Evolutionary conservation across 768 basidiomycete genomes (phyloP).

Genomic region (Leccinum boreale): DNA sequence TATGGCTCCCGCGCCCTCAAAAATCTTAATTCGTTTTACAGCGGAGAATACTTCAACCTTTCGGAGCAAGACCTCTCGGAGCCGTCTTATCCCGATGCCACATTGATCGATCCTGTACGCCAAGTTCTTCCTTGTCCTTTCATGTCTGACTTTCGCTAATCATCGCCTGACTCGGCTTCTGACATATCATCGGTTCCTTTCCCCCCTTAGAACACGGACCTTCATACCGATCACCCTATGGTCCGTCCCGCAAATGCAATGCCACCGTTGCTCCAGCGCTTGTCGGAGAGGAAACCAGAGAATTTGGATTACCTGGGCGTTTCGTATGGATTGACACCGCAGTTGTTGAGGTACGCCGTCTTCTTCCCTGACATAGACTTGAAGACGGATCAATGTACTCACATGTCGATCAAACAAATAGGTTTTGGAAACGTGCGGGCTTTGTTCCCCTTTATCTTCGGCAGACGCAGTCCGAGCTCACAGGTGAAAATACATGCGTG

Average conservation of each 20-base stretch:
- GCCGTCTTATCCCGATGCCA: constrained; percentile 58
- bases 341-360: constrained; percentile 60
- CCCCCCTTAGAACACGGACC: constrained; percentile 39
- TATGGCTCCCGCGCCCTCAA: constrained; percentile 90
- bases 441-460: constrained; percentile 91
- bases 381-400: background rate
- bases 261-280: constrained; percentile 89
- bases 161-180: background rate
- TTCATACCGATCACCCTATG: constrained; percentile 76
- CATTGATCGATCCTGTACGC: constrained; percentile 46
- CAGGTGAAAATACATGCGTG: constrained; percentile 94
- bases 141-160: background rate
- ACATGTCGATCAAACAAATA: constrained; percentile 12
- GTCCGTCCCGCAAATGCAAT: constrained; percentile 73
- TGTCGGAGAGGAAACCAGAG: constrained; percentile 89
- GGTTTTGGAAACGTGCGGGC: constrained; percentile 95
- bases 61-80: constrained; percentile 57
- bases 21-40: constrained; percentile 85
- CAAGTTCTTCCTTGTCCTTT: background rate
- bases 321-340: constrained; percentile 90
- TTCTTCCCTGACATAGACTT: background rate
- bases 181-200: background rate
- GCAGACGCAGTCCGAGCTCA: constrained; percentile 91
- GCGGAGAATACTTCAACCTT: constrained; percentile 86
- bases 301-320: constrained; percentile 92